Evolutionary conservation across 306 rosid genomes (phyloP).

Genomic region (Sindora glabra): DNA sequence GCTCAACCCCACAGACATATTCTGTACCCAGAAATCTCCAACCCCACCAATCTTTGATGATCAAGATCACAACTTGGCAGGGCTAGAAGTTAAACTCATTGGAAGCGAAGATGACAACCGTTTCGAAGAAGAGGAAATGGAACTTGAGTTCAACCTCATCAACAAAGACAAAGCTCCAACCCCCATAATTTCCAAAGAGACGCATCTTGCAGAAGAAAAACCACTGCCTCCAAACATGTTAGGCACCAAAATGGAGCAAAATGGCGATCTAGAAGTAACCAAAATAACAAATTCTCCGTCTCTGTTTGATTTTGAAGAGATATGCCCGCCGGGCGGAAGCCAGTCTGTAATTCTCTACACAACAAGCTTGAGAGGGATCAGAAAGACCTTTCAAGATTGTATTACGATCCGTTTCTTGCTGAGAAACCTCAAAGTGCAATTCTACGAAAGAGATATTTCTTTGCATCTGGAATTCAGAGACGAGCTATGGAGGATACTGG

Average conservation of each 20-base stretch:
- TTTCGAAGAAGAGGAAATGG: conserved; percentile 33
- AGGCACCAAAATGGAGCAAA: conserved; percentile 2
- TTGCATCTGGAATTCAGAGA: conserved; percentile 72
- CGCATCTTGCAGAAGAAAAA: conserved; percentile 8
- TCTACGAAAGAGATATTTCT: conserved; percentile 79
- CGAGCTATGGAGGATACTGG: conserved; percentile 69
- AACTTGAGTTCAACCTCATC: conserved; percentile 14
- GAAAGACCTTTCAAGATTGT: conserved; percentile 83
- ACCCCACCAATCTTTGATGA: conserved; percentile 27
- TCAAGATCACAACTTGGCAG: conserved; percentile 27
- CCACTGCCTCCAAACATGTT: conserved; percentile 9
- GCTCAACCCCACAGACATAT: conserved; percentile 32
- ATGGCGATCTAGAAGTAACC: not conserved
- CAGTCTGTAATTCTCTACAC: conserved; percentile 62
- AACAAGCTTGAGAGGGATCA: conserved; percentile 76
- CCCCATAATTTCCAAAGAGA: conserved; percentile 18
- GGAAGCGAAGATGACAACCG: conserved; percentile 32
- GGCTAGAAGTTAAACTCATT: conserved; percentile 11
- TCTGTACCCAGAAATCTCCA: conserved; percentile 26
- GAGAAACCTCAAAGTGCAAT: conserved; percentile 52
- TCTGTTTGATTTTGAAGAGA: conserved; percentile 54
- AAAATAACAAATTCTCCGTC: conserved; percentile 27
- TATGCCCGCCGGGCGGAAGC: conserved; percentile 72
- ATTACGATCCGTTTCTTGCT: conserved; percentile 58
- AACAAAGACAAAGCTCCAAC: conserved; percentile 19